Base-by-base conservation (phyloP, 179 eudicot species). In the Heliamphora pulchella region DNA sequence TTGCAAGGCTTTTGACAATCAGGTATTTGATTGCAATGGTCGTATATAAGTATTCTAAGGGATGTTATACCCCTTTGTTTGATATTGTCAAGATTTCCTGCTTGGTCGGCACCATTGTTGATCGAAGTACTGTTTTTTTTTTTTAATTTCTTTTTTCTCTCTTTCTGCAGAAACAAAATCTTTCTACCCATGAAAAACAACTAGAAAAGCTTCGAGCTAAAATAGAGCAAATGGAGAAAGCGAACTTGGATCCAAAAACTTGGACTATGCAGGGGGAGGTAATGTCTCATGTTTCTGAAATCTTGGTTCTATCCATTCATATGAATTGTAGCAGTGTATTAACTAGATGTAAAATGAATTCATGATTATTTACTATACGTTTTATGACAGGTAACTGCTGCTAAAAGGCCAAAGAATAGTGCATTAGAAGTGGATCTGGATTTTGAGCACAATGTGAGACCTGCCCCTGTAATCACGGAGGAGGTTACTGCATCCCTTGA, bases 261-360 rank as follows among this genome's bases (percentile, higher is more conserved):
- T 94, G 99, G 99, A 90, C 92, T 46, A 94, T 96, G 99, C 92
- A 78, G 81, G 98, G 99, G 14, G 99, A 96, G 97, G 99, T 94
- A 82, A 78, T 14, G n/a, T 66, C n/a, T 81, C 47, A 72, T 22
- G 51, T 50, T 75, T 58, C 7, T 39, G 68, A 22, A 61, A 43
- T 64, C 20, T 57, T 66, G 61, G 68, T n/a, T 2, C 53, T 75
- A 18, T 55, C 41, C 41, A 41, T 70, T 73, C 54, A 22, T 18
- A 18, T 43, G 10, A 2, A 46, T 70, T 71, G 65, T 57, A 58
- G 64, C 47, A 71, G 3, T 11, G 47, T 22, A 22, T 79, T 17
- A 1, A 4, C 22, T 57, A 51, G 13, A 44, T 58, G 20, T 78
- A 11, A 51, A 65, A 2, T 22, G 7, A 31, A 3, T 14, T 31